Conservation (phyloP, 805 yeast species). For the Saturnispora hagleri region DNA sequence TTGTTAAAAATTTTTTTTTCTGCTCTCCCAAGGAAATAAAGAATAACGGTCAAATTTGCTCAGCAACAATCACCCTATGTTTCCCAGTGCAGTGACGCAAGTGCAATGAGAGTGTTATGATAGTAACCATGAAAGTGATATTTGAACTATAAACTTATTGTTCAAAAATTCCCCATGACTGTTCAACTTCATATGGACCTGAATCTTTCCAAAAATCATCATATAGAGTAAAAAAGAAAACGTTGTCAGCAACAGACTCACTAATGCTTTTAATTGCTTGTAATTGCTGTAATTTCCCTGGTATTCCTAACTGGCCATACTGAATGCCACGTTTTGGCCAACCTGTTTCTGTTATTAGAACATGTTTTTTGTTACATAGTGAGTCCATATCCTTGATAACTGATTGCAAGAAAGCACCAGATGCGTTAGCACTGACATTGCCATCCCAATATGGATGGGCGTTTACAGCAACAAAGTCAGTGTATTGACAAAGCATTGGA, state of each 20-base stretch:
- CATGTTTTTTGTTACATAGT: slow-evolving; percentile 42
- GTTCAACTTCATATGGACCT: slow-evolving; percentile 50
- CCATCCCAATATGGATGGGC: slow-evolving; percentile 63
- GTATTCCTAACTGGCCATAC: slow-evolving; percentile 43
- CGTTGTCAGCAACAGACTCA: slow-evolving; percentile 36
- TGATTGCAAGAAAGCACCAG: slow-evolving; percentile 43
- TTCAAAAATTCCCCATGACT: slow-evolving; percentile 47
- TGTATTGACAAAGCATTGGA: slow-evolving; percentile 42
- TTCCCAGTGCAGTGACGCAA: not conserved
- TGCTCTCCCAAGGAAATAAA: not conserved
- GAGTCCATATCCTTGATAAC: slow-evolving; percentile 38
- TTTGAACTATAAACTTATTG: not conserved
- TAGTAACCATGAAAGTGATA: not conserved
- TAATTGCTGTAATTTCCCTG: slow-evolving; percentile 43
- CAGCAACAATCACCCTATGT: not conserved
- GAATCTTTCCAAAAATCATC: slow-evolving; percentile 56
- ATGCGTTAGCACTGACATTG: slow-evolving; percentile 36
- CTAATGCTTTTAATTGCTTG: slow-evolving; percentile 44
- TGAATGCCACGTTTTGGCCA: slow-evolving; percentile 59
- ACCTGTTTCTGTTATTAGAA: slow-evolving; percentile 55
- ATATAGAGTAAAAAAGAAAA: slow-evolving; percentile 50
- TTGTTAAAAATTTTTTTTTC: not conserved
- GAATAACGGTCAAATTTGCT: not conserved
- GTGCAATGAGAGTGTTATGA: not conserved
- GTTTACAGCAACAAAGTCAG: slow-evolving; percentile 60